Base-by-base conservation (phyloP, 192 early-diverging fungal species). In the Rhizophagus sp. region DNA sequence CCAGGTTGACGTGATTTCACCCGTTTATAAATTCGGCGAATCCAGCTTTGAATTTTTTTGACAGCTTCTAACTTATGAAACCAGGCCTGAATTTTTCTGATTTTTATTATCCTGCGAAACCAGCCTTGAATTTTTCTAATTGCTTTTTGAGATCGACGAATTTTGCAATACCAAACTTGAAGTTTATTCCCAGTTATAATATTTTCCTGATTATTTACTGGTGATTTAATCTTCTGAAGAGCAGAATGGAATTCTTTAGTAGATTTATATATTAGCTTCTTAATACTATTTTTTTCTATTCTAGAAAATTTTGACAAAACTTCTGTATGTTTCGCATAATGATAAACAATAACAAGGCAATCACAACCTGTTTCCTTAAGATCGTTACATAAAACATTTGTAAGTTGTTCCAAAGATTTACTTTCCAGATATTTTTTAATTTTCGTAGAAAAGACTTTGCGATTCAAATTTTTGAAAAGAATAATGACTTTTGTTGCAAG, bases 91-190 rank as follows among this genome's bases (percentile, higher is more conserved):
- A 44, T 44, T 44, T 44, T 44, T 44, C 9, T 44, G 41, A 44
- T 10, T 10, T 8, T 44, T 44, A 8, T 11, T 44, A 44, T 1
- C 41, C 9, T 8, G 41, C 41, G 41, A 44, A 10, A 44, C 41
- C 75, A 76, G 39, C 6, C 33, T 76, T 76, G 57, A 34, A 76
- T 76, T 76, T 76, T 76, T 62, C 6, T 62, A 10, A 19, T 30
- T 12, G 61, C 52, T 64, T 76, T 41, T 22, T 63, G 49, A 57
- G 44, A 49, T 25, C 7, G 11, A 33, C 24, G 49, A 52, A 73
- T 73, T 27, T 73, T 17, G 3, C 11, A 22, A 36, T 52, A 73
- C 34, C 72, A 52, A 10, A n/a, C 24, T 57, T 24, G n/a, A 24
- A 52, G 22, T 34, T 73, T 47, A 17, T 25, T 73, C 15, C 0